These are phyloP conservation scores for Aspergillus hortae DNA, from an alignment of 2,329 filamentous ascomycete species.

Conservation along the genomic window DNA sequence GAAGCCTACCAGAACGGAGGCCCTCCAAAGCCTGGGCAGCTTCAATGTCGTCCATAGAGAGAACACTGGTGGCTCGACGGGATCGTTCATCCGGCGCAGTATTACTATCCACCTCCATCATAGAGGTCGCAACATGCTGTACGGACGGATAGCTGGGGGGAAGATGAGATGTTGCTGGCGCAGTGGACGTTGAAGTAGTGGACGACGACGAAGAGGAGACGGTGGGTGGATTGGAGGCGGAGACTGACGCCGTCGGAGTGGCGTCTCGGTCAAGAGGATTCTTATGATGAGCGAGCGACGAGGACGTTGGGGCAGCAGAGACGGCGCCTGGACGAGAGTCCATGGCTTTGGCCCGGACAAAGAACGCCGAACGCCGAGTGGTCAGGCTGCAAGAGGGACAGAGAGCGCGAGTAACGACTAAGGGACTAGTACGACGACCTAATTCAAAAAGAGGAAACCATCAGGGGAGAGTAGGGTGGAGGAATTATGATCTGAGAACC, in stretches of 20 bases:
- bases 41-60: slow-evolving; percentile 49
- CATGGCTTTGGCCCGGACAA: slow-evolving; percentile 14
- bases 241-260: slow-evolving; percentile 1
- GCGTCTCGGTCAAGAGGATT: slow-evolving; percentile 9
- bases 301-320: slow-evolving; percentile 5
- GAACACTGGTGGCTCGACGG: slow-evolving; percentile 43
- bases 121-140: slow-evolving; percentile 26
- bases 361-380: background rate
- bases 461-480: background rate
- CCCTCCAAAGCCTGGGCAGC: slow-evolving; percentile 75
- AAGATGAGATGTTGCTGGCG: slow-evolving; percentile 6
- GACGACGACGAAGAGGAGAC: slow-evolving; percentile 3
- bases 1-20: slow-evolving; percentile 63
- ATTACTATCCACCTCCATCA: slow-evolving; percentile 40
- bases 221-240: background rate
- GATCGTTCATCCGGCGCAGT: slow-evolving; percentile 36
- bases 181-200: slow-evolving; percentile 11
- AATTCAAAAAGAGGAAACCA: background rate
- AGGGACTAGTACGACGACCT: background rate
- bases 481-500: background rate
- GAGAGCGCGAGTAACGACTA: background rate
- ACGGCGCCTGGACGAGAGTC: slow-evolving; percentile 15
- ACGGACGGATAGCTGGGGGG: slow-evolving; percentile 13
- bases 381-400: background rate
- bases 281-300: slow-evolving; percentile 4